phyloP scores from a whole-genome alignment of 441 rosid genomes.

The Raphanus hybrid region DNA sequence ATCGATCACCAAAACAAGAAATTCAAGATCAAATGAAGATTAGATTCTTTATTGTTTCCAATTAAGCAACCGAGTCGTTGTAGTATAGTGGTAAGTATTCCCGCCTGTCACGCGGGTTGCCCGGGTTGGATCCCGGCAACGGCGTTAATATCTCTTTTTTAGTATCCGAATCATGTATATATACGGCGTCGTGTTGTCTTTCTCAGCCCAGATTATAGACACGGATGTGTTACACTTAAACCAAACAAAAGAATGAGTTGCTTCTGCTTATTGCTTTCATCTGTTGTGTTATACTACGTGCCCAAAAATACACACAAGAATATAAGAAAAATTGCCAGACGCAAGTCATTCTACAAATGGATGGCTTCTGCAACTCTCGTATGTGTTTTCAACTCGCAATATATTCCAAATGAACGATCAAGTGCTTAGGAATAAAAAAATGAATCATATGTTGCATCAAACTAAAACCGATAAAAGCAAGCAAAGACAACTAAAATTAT shows the following conservation, averaged over 20 bases:
- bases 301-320: too few relatives aligned
- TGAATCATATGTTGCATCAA: conserved; percentile 34
- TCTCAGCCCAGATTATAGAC: too few relatives aligned
- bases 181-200: too few relatives aligned
- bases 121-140: conserved; percentile 97
- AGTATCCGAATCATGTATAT: too few relatives aligned
- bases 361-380: conserved; percentile 2
- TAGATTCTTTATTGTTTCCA: too few relatives aligned
- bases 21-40: too few relatives aligned
- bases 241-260: too few relatives aligned
- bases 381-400: not conserved
- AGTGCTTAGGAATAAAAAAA: not conserved
- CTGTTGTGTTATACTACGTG: too few relatives aligned
- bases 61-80: conserved; percentile 50
- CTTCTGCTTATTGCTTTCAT: too few relatives aligned
- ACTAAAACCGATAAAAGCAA: conserved; percentile 22
- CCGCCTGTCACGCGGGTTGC: conserved; percentile 93
- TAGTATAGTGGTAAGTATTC: conserved; percentile 95
- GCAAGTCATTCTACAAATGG: not conserved
- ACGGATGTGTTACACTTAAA: too few relatives aligned
- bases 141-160: conserved; percentile 38
- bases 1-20: too few relatives aligned
- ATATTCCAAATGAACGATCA: not conserved
- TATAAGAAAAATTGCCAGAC: not conserved
- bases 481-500: conserved; percentile 15